Percentiles rank a stretch among this genome's conserved stretches.
Conservation (phyloP, 805 yeast species). For the Yarrowia divulgata region DNA sequence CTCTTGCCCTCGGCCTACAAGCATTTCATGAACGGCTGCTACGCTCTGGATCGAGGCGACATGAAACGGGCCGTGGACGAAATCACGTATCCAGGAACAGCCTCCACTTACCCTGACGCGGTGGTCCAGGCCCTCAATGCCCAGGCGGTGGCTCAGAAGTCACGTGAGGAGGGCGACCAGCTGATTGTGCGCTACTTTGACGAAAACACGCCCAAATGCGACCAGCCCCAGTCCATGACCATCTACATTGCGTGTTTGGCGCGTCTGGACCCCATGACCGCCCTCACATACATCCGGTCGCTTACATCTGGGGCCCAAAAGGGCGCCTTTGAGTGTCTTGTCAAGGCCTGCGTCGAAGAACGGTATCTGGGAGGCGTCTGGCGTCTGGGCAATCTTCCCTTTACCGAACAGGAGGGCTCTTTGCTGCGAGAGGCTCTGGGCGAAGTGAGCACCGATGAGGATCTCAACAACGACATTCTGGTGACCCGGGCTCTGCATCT, state of each 20-base stretch:
- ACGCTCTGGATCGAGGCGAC: constrained; percentile 26
- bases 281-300: constrained; percentile 15
- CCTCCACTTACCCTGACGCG: constrained; percentile 19
- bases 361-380: constrained; percentile 12
- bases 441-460: background rate
- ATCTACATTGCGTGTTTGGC: constrained; percentile 9
- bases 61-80: background rate
- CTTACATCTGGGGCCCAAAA: background rate
- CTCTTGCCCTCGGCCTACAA: background rate
- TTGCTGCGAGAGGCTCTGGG: constrained; percentile 1
- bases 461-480: constrained; percentile 4
- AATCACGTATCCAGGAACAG: constrained; percentile 17
- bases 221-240: background rate
- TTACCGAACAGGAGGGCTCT: background rate
- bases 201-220: background rate
- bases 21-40: constrained; percentile 31
- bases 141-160: background rate
- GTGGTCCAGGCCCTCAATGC: constrained; percentile 9
- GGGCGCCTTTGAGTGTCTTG: constrained; percentile 21
- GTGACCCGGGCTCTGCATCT: constrained; percentile 30
- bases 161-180: background rate
- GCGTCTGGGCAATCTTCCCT: constrained; percentile 25
- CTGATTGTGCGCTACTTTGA: constrained; percentile 18
- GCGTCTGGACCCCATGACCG: constrained; percentile 22
- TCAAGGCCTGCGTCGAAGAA: constrained; percentile 3